These are phyloP conservation scores for Ustilago bromivora DNA, from an alignment of 1,284 basidiomycete genomes.

Conservation along the genomic window DNA sequence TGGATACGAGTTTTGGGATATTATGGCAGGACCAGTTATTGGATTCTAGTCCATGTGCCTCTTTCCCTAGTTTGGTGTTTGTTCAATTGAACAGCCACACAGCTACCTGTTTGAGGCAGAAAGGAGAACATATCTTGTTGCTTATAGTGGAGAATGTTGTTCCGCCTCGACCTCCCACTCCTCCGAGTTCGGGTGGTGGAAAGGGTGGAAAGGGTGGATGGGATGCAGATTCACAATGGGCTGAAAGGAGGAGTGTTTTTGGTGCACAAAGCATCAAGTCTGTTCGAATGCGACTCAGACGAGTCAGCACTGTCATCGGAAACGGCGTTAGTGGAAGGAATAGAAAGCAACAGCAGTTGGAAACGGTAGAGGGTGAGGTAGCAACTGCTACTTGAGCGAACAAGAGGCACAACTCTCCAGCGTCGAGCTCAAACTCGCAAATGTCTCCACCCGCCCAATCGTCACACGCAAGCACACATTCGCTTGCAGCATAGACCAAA, in stretches of 20 bases:
- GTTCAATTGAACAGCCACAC: constrained; percentile 27
- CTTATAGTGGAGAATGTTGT: constrained; percentile 38
- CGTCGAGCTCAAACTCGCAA: no score
- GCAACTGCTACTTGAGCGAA: background rate
- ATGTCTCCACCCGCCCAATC: no score
- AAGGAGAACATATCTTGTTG: constrained; percentile 21
- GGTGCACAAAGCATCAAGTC: constrained; percentile 41
- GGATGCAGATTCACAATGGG: background rate
- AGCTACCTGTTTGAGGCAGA: background rate
- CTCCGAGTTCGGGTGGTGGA: constrained; percentile 4
- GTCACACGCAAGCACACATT: no score
- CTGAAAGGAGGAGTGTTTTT: constrained; percentile 36
- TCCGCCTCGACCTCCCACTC: constrained; percentile 46
- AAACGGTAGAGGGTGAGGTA: background rate
- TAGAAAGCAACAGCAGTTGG: background rate
- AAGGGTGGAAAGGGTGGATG: constrained; percentile 4
- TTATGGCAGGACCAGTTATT: constrained; percentile 52
- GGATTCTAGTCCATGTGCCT: constrained; percentile 24
- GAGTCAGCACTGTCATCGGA: constrained; percentile 41
- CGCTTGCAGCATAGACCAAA: no score
- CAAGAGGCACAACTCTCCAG: no score
- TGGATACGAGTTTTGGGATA: constrained; percentile 19
- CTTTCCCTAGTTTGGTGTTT: constrained; percentile 31
- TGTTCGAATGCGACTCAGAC: constrained; percentile 27
- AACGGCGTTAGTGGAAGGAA: constrained; percentile 2